Base-by-base conservation (phyloP, 176 grass and related monocot genomes). In the Thalia dealbata region DNA sequence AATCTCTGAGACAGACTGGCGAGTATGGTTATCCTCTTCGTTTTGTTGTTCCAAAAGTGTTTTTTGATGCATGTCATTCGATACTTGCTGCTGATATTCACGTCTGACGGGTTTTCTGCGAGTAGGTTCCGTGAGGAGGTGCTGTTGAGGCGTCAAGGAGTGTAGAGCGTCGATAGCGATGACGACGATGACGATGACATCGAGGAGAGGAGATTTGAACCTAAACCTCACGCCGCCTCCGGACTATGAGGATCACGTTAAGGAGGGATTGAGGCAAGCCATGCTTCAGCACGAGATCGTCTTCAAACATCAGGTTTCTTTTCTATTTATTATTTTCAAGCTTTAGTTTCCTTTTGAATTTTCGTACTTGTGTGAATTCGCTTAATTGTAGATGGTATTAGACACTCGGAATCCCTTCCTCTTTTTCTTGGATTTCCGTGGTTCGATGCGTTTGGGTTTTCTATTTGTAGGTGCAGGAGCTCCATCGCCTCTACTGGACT, bases 201-300 rank as follows among this genome's bases (percentile, higher is more conserved):
- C 38, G 42, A 71, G 67, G 67, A 71, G 52, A 29, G 67, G 38
- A 69, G 82, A 84, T 79, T 88, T 88, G 67, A 74, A 84, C 81
- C 79, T 84, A 29, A 79, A 82, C 79, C 69, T 62, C 78, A 45
- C 70, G 78, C 73, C 81, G 64, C 63, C 62, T 30, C 14, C 70
- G 48, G 70, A n/a, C 35, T 23, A 68, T 25, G 46, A 28, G 15
- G 70, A 30, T 14, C 45, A 16, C 70, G 25, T 70, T 24, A 80
- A 68, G 78, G 75, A 79, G 30, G 59, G 70, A 70, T 61, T 84
- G 45, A 75, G 28, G 42, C 79, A 70, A 22, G 68, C 79, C 73
- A 84, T 88, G 86, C 71, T 84, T 70, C 82, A 69, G 71, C 78
- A 88, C 46, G 75, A 88, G 23, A 61, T 66, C 71, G 13, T 77